These are phyloP conservation scores for Pilobolus umbonatus DNA, from an alignment of 192 early-diverging fungal genomes.

Conservation along the genomic window DNA sequence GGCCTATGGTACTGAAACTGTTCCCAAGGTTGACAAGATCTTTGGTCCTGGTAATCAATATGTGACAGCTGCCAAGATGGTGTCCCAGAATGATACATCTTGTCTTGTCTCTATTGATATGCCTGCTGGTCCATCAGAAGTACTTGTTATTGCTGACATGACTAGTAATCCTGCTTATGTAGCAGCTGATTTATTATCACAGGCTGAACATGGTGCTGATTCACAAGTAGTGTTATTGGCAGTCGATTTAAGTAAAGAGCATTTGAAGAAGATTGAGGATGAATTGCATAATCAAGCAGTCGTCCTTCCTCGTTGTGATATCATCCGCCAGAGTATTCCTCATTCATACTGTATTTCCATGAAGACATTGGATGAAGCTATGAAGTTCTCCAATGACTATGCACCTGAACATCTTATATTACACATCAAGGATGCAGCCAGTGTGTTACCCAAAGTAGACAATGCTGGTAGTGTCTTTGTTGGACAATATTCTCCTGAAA, in stretches of 20 bases:
- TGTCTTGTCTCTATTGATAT: conserved; percentile 97
- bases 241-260: conserved; percentile 61
- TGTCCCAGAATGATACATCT: conserved; percentile 88
- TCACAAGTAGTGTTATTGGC: conserved; percentile 94
- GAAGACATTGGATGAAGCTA: conserved; percentile 65
- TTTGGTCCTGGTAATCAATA: conserved; percentile 99
- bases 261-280: conserved; percentile 71
- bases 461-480: conserved; percentile 99
- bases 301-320: conserved; percentile 79
- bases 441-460: conserved; percentile 56
- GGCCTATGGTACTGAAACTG: conserved; percentile 95
- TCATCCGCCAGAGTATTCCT: conserved; percentile 83
- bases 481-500: conserved; percentile 91
- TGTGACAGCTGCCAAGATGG: conserved; percentile 99
- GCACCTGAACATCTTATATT: conserved; percentile 98
- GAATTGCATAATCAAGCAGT: conserved; percentile 80
- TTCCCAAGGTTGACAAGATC: conserved; percentile 99
- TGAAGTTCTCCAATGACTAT: conserved; percentile 93
- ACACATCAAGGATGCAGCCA: conserved; percentile 74
- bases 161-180: conserved; percentile 85
- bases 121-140: conserved; percentile 99
- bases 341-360: conserved; percentile 80
- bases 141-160: conserved; percentile 94
- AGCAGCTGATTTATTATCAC: conserved; percentile 90
- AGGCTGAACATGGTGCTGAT: conserved; percentile 97